Conservation (phyloP, 1,139 yeast species). For the Suhomyces bribrorum region DNA sequence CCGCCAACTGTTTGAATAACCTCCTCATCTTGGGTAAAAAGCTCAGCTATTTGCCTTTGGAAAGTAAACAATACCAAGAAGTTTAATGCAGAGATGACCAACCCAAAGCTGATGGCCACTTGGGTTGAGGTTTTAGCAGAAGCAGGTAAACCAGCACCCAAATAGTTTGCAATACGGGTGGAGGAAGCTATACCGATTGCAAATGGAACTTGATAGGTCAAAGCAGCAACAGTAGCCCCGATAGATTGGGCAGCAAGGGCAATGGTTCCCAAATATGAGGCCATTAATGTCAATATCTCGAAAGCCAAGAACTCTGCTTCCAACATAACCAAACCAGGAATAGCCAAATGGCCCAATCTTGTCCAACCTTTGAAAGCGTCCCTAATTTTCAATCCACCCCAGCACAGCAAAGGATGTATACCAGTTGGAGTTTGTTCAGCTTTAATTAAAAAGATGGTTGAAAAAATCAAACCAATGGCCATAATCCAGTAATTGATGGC, state of each 20-base stretch:
- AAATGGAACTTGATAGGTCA: conserved; percentile 55
- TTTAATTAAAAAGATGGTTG: conserved; percentile 40
- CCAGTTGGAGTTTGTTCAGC: conserved; percentile 44
- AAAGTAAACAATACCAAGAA: conserved; percentile 41
- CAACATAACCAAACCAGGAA: conserved; percentile 74
- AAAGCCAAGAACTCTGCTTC: conserved; percentile 75
- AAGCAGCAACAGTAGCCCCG: conserved; percentile 56
- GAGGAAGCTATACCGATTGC: conserved; percentile 63
- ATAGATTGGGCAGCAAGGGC: conserved; percentile 61
- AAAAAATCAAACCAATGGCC: conserved; percentile 47
- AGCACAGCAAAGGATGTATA: conserved; percentile 39
- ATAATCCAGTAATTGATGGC: conserved; percentile 58
- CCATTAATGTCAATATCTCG: conserved; percentile 67
- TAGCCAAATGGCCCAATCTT: conserved; percentile 49
- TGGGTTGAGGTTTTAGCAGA: conserved; percentile 49
- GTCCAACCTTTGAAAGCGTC: conserved; percentile 48
- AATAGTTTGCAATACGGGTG: conserved; percentile 58
- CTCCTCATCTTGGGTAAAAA: conserved; percentile 43
- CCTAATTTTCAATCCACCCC: conserved; percentile 31
- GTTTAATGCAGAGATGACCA: conserved; percentile 42
- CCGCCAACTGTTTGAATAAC: conserved; percentile 43
- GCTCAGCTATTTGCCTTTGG: conserved; percentile 35
- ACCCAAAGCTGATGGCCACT: conserved; percentile 49
- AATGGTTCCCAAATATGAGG: conserved; percentile 56
- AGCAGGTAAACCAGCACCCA: conserved; percentile 54